Conservation (phyloP, 768 basidiomycete species). For the Panus rudis region DNA sequence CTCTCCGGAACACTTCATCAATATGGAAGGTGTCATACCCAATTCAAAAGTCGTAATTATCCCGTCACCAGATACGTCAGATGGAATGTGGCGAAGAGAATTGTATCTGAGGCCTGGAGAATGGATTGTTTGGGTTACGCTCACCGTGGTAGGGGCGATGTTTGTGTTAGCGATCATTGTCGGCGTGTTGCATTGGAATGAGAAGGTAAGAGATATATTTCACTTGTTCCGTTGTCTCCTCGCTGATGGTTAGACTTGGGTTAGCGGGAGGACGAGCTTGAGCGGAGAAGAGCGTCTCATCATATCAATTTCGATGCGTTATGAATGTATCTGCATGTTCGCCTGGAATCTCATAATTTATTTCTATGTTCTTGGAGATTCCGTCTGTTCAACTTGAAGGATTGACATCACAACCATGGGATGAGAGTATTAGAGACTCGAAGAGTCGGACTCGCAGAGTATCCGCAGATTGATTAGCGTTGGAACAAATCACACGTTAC, state of each 20-base stretch:
- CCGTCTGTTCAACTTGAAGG: too few species aligned
- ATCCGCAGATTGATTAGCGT: too few species aligned
- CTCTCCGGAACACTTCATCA: constrained; percentile 65
- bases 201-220: constrained; percentile 66
- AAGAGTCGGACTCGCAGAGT: too few species aligned
- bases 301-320: constrained; percentile 97
- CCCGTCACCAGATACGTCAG: constrained; percentile 48
- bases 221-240: neutral
- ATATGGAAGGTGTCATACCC: constrained; percentile 95
- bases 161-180: constrained; percentile 74
- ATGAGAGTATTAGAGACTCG: too few species aligned
- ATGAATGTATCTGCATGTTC: too few species aligned
- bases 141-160: constrained; percentile 73
- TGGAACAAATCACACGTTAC: too few species aligned
- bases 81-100: constrained; percentile 75
- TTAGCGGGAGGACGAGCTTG: constrained; percentile 90
- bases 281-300: constrained; percentile 82
- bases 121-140: constrained; percentile 97
- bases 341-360: too few species aligned
- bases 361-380: too few species aligned
- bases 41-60: constrained; percentile 96
- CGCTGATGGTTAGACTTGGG: constrained; percentile 10
- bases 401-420: too few species aligned
- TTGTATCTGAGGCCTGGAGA: constrained; percentile 90
- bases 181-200: constrained; percentile 80